Percentiles rank a stretch among this genome's conserved stretches.
These are phyloP conservation scores for Solanum hybrid DNA, from an alignment of 305 asterid genomes.

Conservation along the genomic window DNA sequence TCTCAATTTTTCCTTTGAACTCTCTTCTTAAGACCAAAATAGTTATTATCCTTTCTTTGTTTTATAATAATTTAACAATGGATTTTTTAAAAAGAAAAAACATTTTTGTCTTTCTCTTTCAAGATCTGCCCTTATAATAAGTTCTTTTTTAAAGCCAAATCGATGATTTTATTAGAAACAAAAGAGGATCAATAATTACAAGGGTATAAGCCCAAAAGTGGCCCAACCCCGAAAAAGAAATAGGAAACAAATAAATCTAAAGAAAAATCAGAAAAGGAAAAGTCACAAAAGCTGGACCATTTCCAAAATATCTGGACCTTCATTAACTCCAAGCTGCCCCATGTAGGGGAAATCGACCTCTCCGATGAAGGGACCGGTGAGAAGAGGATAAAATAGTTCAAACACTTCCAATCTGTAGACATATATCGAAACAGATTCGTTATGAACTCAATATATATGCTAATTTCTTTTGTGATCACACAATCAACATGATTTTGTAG, in stretches of 20 bases:
- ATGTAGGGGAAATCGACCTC: neutral
- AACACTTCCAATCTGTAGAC: neutral
- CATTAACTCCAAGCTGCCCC: neutral
- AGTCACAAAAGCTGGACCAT: neutral
- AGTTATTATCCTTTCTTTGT: too few species aligned
- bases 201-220: too few species aligned
- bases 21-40: too few species aligned
- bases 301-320: neutral
- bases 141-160: too few species aligned
- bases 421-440: neutral
- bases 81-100: too few species aligned
- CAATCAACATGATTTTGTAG: neutral
- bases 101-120: too few species aligned
- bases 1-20: too few species aligned
- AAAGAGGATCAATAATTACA: too few species aligned
- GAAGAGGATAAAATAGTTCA: neutral
- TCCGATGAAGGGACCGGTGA: neutral
- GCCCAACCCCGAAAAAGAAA: too few species aligned
- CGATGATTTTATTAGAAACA: neutral
- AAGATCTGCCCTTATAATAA: too few species aligned
- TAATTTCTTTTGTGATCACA: neutral
- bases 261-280: neutral
- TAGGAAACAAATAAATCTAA: too few species aligned
- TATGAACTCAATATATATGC: neutral
- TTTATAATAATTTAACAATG: too few species aligned